Conservation (phyloP, 1,139 yeast genomes). For the Starmera stellimalicola region DNA sequence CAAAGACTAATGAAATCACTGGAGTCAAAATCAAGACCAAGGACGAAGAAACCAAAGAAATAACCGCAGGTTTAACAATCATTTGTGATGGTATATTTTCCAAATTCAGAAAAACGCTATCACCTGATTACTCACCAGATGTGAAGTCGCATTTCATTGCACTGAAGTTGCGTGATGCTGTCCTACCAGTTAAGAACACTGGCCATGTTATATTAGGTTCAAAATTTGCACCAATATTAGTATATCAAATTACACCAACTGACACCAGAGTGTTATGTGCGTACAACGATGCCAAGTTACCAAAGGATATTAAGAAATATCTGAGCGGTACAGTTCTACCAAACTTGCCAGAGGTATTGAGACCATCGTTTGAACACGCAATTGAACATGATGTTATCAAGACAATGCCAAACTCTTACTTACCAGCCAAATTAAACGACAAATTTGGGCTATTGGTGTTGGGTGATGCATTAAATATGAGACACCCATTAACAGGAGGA, state of each 20-base stretch:
- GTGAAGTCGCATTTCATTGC: conserved; percentile 87
- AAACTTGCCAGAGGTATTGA: conserved; percentile 51
- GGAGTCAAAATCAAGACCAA: conserved; percentile 53
- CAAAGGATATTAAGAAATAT: conserved; percentile 60
- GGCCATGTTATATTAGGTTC: conserved; percentile 87
- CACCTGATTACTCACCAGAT: conserved; percentile 46
- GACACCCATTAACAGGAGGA: conserved; percentile 98
- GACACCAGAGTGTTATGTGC: conserved; percentile 91
- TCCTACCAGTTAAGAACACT: conserved; percentile 59
- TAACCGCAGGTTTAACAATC: conserved; percentile 56
- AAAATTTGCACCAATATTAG: conserved; percentile 74
- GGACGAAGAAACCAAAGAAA: conserved; percentile 26
- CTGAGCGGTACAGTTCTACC: conserved; percentile 54
- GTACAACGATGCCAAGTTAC: conserved; percentile 63
- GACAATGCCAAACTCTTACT: conserved; percentile 90
- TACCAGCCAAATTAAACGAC: conserved; percentile 61
- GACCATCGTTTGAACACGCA: conserved; percentile 59
- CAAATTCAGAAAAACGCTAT: conserved; percentile 72
- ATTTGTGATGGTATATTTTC: conserved; percentile 94
- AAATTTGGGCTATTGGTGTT: conserved; percentile 73
- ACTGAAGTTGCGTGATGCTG: conserved; percentile 61
- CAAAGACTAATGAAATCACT: conserved; percentile 40
- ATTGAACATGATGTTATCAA: conserved; percentile 46
- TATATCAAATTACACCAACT: conserved; percentile 75
- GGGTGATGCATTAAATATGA: conserved; percentile 95